These are phyloP conservation scores for Sugiyamaella neomexicana DNA, from an alignment of 1,139 yeast species.

Conservation along the genomic window DNA sequence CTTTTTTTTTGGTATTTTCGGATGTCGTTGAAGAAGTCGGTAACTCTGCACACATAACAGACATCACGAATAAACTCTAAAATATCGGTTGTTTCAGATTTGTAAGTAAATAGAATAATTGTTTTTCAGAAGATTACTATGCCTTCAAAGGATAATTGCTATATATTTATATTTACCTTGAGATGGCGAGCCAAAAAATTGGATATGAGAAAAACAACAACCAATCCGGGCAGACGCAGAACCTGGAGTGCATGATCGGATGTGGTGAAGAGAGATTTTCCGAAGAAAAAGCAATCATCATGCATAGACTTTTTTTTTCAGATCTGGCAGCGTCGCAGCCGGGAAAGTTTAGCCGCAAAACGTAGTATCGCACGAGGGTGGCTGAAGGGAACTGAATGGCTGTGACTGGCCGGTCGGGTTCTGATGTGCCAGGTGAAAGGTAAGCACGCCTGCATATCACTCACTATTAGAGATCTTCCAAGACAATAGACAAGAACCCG, in stretches of 20 bases:
- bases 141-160: not conserved
- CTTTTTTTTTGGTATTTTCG: slow-evolving; percentile 28
- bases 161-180: slow-evolving; percentile 2
- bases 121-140: not conserved
- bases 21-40: slow-evolving; percentile 7
- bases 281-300: slow-evolving; percentile 1
- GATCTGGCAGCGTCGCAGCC: slow-evolving; percentile 4
- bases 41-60: slow-evolving; percentile 17
- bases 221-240: slow-evolving; percentile 3
- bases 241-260: slow-evolving; percentile 3
- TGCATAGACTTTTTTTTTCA: slow-evolving; percentile 1
- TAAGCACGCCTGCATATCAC: not conserved
- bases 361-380: not conserved
- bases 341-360: not conserved
- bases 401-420: not conserved
- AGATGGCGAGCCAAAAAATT: not conserved
- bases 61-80: slow-evolving; percentile 12
- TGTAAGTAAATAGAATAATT: not conserved
- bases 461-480: not conserved
- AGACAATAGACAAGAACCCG: not conserved
- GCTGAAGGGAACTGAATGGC: not conserved
- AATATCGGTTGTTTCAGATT: not conserved
- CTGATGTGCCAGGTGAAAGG: not conserved
- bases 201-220: not conserved
- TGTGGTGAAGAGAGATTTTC: not conserved